Percentiles rank a stretch among this genome's conserved stretches.
phyloP scores from a whole-genome alignment of 371 early-diverging fungal species.

The Apophysomyces ossiformis region DNA sequence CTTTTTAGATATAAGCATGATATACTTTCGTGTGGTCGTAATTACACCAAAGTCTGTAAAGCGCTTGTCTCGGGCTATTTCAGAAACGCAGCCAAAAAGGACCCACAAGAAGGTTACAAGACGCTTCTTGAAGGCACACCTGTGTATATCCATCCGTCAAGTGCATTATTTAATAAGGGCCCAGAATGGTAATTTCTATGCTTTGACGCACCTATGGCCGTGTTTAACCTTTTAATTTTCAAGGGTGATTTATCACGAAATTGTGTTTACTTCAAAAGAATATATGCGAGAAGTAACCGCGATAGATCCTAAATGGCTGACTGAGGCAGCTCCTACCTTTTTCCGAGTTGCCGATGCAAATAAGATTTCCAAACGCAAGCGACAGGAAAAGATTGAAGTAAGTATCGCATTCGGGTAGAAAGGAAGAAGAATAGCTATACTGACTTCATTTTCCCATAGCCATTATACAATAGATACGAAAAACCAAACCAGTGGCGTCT shows the following conservation, averaged over 20 bases:
- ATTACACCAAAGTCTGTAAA: conserved; percentile 87
- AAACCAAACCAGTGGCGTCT: conserved; percentile 90
- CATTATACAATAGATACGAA: conserved; percentile 92
- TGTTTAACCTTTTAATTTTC: not conserved
- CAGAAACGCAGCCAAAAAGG: conserved; percentile 96
- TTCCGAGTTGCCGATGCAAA: conserved; percentile 92
- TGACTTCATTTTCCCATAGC: conserved; percentile 44
- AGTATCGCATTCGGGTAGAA: not conserved
- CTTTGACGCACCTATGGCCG: not conserved
- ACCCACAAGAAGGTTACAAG: conserved; percentile 97
- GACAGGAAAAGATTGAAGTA: conserved; percentile 85
- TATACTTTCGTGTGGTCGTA: conserved; percentile 91
- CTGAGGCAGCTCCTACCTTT: conserved; percentile 96
- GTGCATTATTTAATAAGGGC: conserved; percentile 92
- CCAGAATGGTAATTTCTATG: conserved; percentile 83
- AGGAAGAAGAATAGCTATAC: not conserved
- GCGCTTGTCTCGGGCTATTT: conserved; percentile 95
- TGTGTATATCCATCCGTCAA: conserved; percentile 96
- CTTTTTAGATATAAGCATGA: conserved; percentile 84
- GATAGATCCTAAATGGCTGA: conserved; percentile 97
- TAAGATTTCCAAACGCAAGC: conserved; percentile 91
- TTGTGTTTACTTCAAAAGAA: conserved; percentile 96
- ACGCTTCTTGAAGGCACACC: conserved; percentile 95
- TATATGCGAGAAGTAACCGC: conserved; percentile 97
- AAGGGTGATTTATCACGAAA: conserved; percentile 96